Evolutionary conservation across 441 rosid species (phyloP).

Genomic region (Eutrema salsugineum): DNA sequence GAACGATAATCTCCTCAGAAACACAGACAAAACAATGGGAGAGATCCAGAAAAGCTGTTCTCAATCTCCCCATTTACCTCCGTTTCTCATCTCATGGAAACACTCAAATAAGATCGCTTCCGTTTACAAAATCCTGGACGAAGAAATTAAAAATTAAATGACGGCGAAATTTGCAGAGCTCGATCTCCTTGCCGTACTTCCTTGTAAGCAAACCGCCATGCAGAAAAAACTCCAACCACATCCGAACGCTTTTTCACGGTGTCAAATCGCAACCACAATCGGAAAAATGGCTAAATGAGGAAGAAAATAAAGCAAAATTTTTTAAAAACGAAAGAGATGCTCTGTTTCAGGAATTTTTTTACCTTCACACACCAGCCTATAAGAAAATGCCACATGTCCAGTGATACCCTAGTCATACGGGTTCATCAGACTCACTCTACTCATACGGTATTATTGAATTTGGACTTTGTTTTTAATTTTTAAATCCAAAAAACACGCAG

Average conservation of each 20-base stretch:
- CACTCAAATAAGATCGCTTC: background rate
- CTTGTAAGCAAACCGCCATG: conserved; percentile 36
- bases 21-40: conserved; percentile 20
- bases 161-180: background rate
- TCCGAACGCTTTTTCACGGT: conserved; percentile 33
- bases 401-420: too few species aligned
- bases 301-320: background rate
- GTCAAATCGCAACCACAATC: conserved; percentile 22
- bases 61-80: conserved; percentile 25
- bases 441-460: too few species aligned
- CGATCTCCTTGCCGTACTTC: conserved; percentile 9
- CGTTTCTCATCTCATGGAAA: conserved; percentile 29
- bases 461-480: too few species aligned
- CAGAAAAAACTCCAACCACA: conserved; percentile 27
- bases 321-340: conserved; percentile 13
- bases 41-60: conserved; percentile 23
- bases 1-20: conserved; percentile 15
- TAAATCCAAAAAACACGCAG: too few species aligned
- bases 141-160: background rate
- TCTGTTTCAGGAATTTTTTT: conserved; percentile 5
- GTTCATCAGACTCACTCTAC: too few species aligned
- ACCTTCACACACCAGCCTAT: too few species aligned
- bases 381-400: too few species aligned
- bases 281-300: background rate
- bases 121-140: background rate